phyloP scores from a whole-genome alignment of 768 basidiomycete genomes.

The Suillus variegatus region DNA sequence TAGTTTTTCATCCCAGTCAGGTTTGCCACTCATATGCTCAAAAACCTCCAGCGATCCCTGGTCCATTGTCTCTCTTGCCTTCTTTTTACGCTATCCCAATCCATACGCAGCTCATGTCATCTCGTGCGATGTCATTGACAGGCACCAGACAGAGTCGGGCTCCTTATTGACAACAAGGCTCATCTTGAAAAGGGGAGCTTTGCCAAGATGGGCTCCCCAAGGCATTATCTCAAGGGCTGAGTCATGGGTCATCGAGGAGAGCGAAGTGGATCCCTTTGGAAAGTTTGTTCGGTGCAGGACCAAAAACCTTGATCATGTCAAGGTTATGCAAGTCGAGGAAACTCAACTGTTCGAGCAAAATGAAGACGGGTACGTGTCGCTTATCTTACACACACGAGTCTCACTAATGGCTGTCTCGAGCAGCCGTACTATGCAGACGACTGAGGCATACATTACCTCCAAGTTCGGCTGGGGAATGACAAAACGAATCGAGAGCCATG shows the following conservation, averaged over 20 bases:
- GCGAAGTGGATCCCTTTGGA: conserved; percentile 85
- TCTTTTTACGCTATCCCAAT: conserved; percentile 94
- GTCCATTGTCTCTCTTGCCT: conserved; percentile 90
- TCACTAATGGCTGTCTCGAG: conserved; percentile 9
- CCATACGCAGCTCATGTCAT: conserved; percentile 92
- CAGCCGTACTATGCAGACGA: conserved; percentile 82
- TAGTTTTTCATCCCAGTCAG: conserved; percentile 12
- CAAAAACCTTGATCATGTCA: conserved; percentile 91
- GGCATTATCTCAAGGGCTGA: conserved; percentile 84
- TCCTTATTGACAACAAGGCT: conserved; percentile 85
- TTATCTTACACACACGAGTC: background rate
- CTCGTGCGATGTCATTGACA: conserved; percentile 94
- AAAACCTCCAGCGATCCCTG: conserved; percentile 75
- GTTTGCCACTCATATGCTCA: conserved; percentile 15
- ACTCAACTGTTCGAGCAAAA: conserved; percentile 70
- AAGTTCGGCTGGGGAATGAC: conserved; percentile 91
- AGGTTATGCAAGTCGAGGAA: conserved; percentile 92
- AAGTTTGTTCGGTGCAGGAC: conserved; percentile 78
- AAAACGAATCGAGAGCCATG: conserved; percentile 84
- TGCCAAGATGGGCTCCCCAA: conserved; percentile 89
- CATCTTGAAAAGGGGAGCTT: conserved; percentile 88
- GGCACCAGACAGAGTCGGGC: conserved; percentile 69
- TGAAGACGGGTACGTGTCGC: conserved; percentile 61
- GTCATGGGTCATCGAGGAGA: conserved; percentile 94
- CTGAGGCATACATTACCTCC: conserved; percentile 86